A percentile compares a stretch with the other conserved stretches of the same genome.
Conservation (phyloP, 2,329 filamentous ascomycete genomes). For the Colletotrichum destructivum region DNA sequence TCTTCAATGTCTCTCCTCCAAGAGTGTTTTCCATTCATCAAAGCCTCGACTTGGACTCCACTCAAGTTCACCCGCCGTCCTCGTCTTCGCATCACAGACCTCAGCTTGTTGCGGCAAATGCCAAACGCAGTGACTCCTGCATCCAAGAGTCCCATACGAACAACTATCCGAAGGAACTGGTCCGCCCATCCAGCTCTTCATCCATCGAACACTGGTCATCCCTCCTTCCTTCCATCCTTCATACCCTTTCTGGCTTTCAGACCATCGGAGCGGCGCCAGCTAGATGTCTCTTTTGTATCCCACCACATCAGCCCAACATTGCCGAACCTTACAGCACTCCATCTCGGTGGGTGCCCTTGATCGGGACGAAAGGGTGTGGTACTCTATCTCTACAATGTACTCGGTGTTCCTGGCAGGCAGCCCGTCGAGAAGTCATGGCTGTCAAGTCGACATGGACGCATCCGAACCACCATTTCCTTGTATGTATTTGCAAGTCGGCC, state of each 20-base stretch:
- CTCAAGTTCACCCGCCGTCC: background rate
- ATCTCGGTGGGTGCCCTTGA: background rate
- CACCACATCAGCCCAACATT: slow-evolving; percentile 4
- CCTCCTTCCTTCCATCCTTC: slow-evolving; percentile 11
- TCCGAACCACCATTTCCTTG: slow-evolving; percentile 26
- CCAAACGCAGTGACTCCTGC: slow-evolving; percentile 14
- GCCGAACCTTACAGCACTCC: slow-evolving; percentile 24
- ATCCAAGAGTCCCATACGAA: slow-evolving; percentile 11
- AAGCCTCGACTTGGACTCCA: slow-evolving; percentile 4
- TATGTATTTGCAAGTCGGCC: slow-evolving; percentile 18
- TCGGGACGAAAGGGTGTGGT: slow-evolving; percentile 27
- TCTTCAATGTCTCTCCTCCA: slow-evolving; percentile 13
- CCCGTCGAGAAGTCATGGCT: slow-evolving; percentile 28
- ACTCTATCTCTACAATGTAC: background rate
- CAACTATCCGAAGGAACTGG: slow-evolving; percentile 35
- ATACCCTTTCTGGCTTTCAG: slow-evolving; percentile 25
- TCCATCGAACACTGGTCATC: background rate
- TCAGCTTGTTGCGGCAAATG: slow-evolving; percentile 5
- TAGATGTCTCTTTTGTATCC: slow-evolving; percentile 12
- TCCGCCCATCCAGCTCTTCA: slow-evolving; percentile 20
- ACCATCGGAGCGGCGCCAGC: slow-evolving; percentile 13
- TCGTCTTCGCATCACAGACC: slow-evolving; percentile 11
- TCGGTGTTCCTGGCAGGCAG: slow-evolving; percentile 29
- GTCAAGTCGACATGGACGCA: slow-evolving; percentile 28
- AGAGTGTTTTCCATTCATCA: background rate